A percentile compares a stretch with the other conserved stretches of the same genome.
Conservation (phyloP, 2,329 filamentous ascomycete genomes). For the Thielaviopsis euricoi region DNA sequence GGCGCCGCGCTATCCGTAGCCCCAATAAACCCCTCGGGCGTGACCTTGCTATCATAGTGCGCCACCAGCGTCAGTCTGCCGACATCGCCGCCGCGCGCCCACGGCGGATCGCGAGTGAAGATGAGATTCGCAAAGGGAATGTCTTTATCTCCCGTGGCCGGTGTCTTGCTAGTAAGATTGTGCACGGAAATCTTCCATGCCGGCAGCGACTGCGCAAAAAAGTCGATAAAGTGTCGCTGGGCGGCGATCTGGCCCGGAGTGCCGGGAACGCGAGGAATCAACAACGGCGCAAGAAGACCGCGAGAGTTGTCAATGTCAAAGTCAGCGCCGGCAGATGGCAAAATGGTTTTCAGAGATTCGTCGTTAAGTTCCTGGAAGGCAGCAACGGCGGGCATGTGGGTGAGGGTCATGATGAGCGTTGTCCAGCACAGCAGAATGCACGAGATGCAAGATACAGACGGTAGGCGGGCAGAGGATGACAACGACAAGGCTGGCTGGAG, state of each 20-base stretch:
- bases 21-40: conserved; percentile 74
- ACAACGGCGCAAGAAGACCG: conserved; percentile 65
- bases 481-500: not conserved
- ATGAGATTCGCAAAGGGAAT: conserved; percentile 81
- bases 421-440: not conserved
- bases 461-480: not conserved
- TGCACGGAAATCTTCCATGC: conserved; percentile 70
- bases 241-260: conserved; percentile 58
- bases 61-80: conserved; percentile 73
- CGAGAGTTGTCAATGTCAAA: conserved; percentile 61
- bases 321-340: conserved; percentile 57
- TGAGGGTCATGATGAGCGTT: not conserved
- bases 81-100: conserved; percentile 56
- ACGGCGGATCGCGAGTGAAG: conserved; percentile 75
- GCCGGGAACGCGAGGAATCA: conserved; percentile 77
- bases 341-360: conserved; percentile 43
- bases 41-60: conserved; percentile 79
- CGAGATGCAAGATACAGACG: not conserved
- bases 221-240: conserved; percentile 68
- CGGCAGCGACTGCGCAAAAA: conserved; percentile 60
- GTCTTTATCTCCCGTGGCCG: conserved; percentile 49
- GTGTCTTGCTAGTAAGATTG: conserved; percentile 77
- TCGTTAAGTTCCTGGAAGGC: conserved; percentile 48
- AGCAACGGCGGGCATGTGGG: not conserved
- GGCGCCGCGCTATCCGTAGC: conserved; percentile 88